A percentile compares a stretch with the other conserved stretches of the same genome.
These are phyloP conservation scores for Claviceps maximensis DNA, from an alignment of 2,329 filamentous ascomycete species.

Conservation along the genomic window DNA sequence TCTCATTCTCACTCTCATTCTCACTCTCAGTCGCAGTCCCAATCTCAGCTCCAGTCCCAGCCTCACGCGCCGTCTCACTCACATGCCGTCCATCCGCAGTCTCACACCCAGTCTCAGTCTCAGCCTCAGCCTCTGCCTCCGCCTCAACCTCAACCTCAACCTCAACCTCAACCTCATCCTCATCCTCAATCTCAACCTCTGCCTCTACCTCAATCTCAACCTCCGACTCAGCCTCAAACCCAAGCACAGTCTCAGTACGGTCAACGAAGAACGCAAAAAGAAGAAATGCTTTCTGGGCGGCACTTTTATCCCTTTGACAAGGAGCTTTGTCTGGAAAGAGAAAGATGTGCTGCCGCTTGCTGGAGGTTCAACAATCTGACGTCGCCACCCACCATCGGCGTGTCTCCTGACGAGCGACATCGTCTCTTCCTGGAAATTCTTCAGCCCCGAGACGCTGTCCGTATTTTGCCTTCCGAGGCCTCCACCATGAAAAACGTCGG, in stretches of 20 bases:
- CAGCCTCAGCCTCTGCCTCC: background rate
- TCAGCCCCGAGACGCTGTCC: conserved; percentile 44
- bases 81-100: conserved; percentile 29
- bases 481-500: conserved; percentile 41
- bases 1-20: conserved; percentile 43
- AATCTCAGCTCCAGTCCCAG: conserved; percentile 36
- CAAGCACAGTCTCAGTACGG: conserved; percentile 32
- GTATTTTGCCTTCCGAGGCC: conserved; percentile 40
- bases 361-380: conserved; percentile 74
- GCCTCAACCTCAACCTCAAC: conserved; percentile 35
- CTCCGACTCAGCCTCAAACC: conserved; percentile 12
- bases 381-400: conserved; percentile 58
- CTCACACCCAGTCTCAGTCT: conserved; percentile 36
- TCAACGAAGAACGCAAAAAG: conserved; percentile 54
- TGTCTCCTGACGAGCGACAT: conserved; percentile 54
- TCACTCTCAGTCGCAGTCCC: conserved; percentile 33
- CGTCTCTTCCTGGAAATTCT: conserved; percentile 61
- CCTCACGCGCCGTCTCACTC: conserved; percentile 36
- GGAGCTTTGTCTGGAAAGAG: conserved; percentile 70
- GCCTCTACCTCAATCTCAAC: conserved; percentile 15
- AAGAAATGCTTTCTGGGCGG: conserved; percentile 74
- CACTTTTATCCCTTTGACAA: conserved; percentile 70
- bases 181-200: conserved; percentile 21
- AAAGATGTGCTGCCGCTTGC: conserved; percentile 67
- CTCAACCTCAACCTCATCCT: conserved; percentile 27